Evolutionary conservation across 441 rosid genomes (phyloP), one percentile per base, ranked within the genome.

Genomic region (Euphorbia schlechtendalii): DNA sequence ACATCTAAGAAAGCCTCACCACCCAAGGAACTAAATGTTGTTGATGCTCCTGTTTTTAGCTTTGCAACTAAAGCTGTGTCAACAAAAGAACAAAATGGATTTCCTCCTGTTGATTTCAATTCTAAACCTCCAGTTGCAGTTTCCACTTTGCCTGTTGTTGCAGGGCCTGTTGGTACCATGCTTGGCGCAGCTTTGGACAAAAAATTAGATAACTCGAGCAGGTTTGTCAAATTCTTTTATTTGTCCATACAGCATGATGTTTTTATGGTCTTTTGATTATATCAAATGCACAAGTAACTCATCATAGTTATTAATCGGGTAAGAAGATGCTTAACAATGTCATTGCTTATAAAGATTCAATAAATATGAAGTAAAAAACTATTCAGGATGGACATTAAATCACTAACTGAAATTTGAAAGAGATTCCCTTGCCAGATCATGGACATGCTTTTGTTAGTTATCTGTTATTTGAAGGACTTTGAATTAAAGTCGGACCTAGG

Each of bases 131-230:
- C 41, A 41, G 75, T 58, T 49, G 69, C 68, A 52, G 73, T 56
- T 32, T 54, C 77, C 8, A 45, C 73, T 1, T 48, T 68, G 20
- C 27, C 71, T 38, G 55, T 58, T 63, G 66, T 21, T 51, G 62
- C 51, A 73, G 84, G 67, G 58, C 51, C 76, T n/a, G 54, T 69
- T 7, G 61, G 65, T 54, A 11, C 53, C 2, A 82, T 71, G 18
- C 45, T 69, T n/a, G n/a, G n/a, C n/a, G n/a, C n/a, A n/a, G n/a
- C n/a, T 25, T 66, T 73, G 24, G 72, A 67, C 18, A 11, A 73
- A 51, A 75, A 66, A 56, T 66, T 76, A 46, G 81, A 67, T 48
- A 80, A 67, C 56, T 65, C 76, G 69, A 71, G 67, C 77, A 79
- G 94, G 94, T 84, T 24, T 54, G 84, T 64, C 48, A 17, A 27